phyloP scores from a whole-genome alignment of 306 rosid genomes.

The Begonia masoniana region DNA sequence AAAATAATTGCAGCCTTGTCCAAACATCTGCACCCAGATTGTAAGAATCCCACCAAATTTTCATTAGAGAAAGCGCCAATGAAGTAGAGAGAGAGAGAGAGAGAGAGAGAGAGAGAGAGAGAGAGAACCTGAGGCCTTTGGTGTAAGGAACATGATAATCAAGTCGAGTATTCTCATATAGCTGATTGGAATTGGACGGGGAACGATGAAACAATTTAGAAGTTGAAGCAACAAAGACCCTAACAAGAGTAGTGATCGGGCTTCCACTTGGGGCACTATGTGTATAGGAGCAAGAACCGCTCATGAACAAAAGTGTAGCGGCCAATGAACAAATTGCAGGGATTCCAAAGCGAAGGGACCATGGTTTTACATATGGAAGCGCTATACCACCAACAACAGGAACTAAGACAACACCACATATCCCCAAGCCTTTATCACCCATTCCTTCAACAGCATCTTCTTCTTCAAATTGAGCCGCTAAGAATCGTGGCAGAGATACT shows the following conservation, averaged over 20 bases:
- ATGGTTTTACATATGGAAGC: constrained; percentile 9
- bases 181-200: constrained; percentile 1
- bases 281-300: constrained; percentile 3
- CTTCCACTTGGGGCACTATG: constrained; percentile 8
- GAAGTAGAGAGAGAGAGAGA: no score
- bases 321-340: constrained; percentile 2
- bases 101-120: not conserved
- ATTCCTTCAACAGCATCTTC: not conserved
- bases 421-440: not conserved
- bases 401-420: not conserved
- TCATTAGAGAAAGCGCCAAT: not conserved
- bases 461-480: not conserved
- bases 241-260: constrained; percentile 9
- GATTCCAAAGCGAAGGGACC: constrained; percentile 13
- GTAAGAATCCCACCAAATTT: not conserved
- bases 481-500: not conserved
- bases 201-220: constrained; percentile 7
- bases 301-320: constrained; percentile 13
- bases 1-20: constrained; percentile 22
- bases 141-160: not conserved
- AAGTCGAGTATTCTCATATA: not conserved
- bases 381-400: not conserved
- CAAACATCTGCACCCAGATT: constrained; percentile 9
- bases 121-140: constrained; percentile 7
- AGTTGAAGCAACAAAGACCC: constrained; percentile 14